phyloP scores from a whole-genome alignment of 129 eudicot genomes.

The Kitagawia praeruptora region DNA sequence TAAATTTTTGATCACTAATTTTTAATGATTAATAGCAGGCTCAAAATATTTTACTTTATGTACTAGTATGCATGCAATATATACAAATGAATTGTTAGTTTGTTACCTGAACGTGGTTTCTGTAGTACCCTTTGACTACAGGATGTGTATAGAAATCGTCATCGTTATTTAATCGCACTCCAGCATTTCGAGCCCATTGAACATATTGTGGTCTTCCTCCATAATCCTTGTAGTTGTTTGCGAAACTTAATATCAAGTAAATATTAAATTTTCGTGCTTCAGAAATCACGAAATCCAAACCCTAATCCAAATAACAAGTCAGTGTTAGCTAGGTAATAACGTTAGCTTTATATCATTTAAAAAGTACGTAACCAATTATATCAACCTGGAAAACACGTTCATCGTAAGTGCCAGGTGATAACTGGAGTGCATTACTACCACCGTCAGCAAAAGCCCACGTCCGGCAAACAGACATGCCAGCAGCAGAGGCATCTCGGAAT shows the following conservation, averaged over 20 bases:
- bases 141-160: constrained; percentile 27
- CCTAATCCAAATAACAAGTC: constrained; percentile 3
- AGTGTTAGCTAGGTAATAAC: neutral
- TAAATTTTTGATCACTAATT: no score
- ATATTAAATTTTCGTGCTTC: constrained; percentile 22
- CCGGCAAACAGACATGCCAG: constrained; percentile 72
- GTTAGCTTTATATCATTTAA: neutral
- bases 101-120: constrained; percentile 16
- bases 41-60: no score
- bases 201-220: constrained; percentile 27
- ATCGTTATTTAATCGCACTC: constrained; percentile 8
- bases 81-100: no score
- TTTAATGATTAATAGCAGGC: no score
- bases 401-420: constrained; percentile 68
- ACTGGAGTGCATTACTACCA: constrained; percentile 55
- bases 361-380: no score
- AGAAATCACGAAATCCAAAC: constrained; percentile 23
- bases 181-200: constrained; percentile 26
- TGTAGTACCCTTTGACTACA: constrained; percentile 15
- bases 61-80: neutral
- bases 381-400: constrained; percentile 76
- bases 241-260: constrained; percentile 18
- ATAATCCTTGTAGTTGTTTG: constrained; percentile 23
- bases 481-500: constrained; percentile 50
- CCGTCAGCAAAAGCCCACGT: constrained; percentile 93